Evolutionary conservation across 2,329 filamentous ascomycete species (phyloP).

Genomic region (Talaromyces funiculosus): DNA sequence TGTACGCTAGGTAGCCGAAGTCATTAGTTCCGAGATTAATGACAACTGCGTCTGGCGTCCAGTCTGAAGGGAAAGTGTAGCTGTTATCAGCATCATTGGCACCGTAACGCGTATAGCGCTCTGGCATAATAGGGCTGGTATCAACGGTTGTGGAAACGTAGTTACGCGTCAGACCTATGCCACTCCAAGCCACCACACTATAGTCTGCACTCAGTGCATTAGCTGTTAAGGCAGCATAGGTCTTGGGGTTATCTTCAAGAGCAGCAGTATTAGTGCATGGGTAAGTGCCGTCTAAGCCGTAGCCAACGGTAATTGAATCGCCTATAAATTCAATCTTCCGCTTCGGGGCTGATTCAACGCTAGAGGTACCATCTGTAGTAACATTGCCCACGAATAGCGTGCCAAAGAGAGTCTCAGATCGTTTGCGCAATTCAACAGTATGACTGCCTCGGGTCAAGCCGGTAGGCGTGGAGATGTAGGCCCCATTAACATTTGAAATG

Average conservation of each 20-base stretch:
- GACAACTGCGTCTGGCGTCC: slow-evolving; percentile 6
- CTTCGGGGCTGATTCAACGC: neutral
- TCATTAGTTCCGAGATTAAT: slow-evolving; percentile 11
- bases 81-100: slow-evolving; percentile 5
- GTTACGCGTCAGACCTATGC: slow-evolving; percentile 1
- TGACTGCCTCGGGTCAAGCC: slow-evolving; percentile 1
- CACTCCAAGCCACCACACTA: slow-evolving; percentile 10
- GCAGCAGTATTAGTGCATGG: slow-evolving; percentile 9
- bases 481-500: slow-evolving; percentile 3
- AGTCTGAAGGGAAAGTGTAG: slow-evolving; percentile 1
- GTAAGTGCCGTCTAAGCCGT: slow-evolving; percentile 1
- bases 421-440: slow-evolving; percentile 6
- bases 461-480: neutral
- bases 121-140: slow-evolving; percentile 6
- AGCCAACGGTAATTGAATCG: slow-evolving; percentile 11
- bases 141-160: neutral
- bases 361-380: neutral
- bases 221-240: slow-evolving; percentile 5
- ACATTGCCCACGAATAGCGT: slow-evolving; percentile 1
- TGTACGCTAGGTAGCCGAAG: neutral
- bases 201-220: neutral
- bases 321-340: slow-evolving; percentile 8
- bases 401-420: slow-evolving; percentile 8
- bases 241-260: slow-evolving; percentile 10
- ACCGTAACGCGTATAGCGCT: slow-evolving; percentile 4